phyloP scores from a whole-genome alignment of 495 filamentous ascomycete species.

The Hypoxylon fragiforme region DNA sequence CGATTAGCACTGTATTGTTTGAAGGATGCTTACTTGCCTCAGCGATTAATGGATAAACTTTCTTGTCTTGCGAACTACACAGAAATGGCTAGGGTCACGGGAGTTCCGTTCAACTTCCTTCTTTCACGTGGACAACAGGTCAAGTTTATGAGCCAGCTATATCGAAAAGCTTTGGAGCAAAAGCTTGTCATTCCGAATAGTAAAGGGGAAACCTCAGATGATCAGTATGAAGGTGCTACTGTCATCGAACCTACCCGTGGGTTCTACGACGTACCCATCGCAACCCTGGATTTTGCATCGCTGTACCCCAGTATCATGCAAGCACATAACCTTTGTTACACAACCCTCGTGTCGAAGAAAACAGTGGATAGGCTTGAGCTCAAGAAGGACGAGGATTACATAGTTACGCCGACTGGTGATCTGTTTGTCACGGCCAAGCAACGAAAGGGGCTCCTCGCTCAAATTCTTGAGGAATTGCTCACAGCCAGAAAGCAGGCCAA shows the following conservation, averaged over 20 bases:
- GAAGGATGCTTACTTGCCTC: conserved; percentile 96
- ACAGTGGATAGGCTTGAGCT: conserved; percentile 71
- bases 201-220: conserved; percentile 62
- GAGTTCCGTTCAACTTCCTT: conserved; percentile 95
- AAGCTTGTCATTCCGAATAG: conserved; percentile 91
- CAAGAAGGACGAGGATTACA: conserved; percentile 90
- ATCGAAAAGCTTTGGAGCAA: conserved; percentile 90
- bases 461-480: conserved; percentile 93
- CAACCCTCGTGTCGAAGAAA: conserved; percentile 83
- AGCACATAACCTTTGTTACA: conserved; percentile 98
- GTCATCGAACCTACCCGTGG: conserved; percentile 94
- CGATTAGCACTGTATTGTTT: conserved; percentile 94
- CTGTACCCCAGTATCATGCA: conserved; percentile 99
- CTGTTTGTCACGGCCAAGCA: conserved; percentile 87
- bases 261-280: conserved; percentile 92
- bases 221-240: conserved; percentile 96
- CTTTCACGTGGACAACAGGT: conserved; percentile 93
- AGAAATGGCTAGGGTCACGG: conserved; percentile 99
- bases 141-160: conserved; percentile 96
- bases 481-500: conserved; percentile 90
- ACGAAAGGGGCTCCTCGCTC: conserved; percentile 88
- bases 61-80: conserved; percentile 98
- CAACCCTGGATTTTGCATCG: conserved; percentile 97
- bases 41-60: conserved; percentile 93
- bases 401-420: conserved; percentile 91